These are phyloP conservation scores for Talaromyces sp. DNA, from an alignment of 2,329 filamentous ascomycete species.

Conservation along the genomic window DNA sequence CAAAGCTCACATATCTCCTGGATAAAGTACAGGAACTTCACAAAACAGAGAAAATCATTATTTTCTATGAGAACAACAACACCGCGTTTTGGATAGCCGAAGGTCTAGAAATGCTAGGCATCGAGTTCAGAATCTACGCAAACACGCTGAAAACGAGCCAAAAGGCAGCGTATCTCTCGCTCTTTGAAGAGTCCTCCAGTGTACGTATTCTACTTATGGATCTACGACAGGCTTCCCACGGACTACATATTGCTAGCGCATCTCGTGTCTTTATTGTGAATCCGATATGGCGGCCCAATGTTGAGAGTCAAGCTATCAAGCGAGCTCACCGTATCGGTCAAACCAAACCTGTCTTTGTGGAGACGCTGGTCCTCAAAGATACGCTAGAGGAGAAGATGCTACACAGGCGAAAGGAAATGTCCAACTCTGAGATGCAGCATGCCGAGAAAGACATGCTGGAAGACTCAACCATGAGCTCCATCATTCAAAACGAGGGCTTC, in stretches of 20 bases:
- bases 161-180: slow-evolving; percentile 69
- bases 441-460: slow-evolving; percentile 56
- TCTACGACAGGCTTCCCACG: slow-evolving; percentile 81
- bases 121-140: slow-evolving; percentile 58
- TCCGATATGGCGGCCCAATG: slow-evolving; percentile 75
- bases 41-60: slow-evolving; percentile 73
- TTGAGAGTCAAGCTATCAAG: slow-evolving; percentile 89
- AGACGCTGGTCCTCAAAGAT: slow-evolving; percentile 74
- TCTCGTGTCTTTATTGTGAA: slow-evolving; percentile 86
- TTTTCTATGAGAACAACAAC: slow-evolving; percentile 90
- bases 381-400: slow-evolving; percentile 85
- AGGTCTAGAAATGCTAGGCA: slow-evolving; percentile 66
- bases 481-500: slow-evolving; percentile 54
- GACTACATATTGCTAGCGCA: slow-evolving; percentile 77
- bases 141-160: slow-evolving; percentile 54
- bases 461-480: slow-evolving; percentile 53
- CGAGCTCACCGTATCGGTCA: slow-evolving; percentile 86
- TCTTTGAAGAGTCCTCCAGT: slow-evolving; percentile 66
- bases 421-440: slow-evolving; percentile 52
- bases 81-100: slow-evolving; percentile 81
- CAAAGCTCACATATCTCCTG: slow-evolving; percentile 82
- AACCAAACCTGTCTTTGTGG: slow-evolving; percentile 70
- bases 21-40: slow-evolving; percentile 67
- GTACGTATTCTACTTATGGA: slow-evolving; percentile 86
- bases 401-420: slow-evolving; percentile 69